phyloP scores from a whole-genome alignment of 106 monocot species.

The Chionographis japonica region DNA sequence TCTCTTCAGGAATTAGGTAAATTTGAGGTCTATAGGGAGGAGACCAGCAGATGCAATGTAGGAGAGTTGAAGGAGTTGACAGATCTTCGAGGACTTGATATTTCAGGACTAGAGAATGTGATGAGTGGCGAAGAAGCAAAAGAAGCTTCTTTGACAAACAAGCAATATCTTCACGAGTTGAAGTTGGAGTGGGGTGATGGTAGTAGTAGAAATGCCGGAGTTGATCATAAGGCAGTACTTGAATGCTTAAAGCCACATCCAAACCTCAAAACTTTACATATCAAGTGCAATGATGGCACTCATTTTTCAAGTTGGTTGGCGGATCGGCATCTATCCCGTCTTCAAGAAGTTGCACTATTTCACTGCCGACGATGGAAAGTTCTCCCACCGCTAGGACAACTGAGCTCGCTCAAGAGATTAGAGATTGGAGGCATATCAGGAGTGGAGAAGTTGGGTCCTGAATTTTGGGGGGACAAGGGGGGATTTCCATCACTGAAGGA shows the following conservation, averaged over 20 bases:
- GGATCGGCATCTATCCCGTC: neutral
- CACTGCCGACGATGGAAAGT: too few relatives aligned
- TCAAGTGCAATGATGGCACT: neutral
- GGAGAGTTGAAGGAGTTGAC: conserved; percentile 12
- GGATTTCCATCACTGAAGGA: too few relatives aligned
- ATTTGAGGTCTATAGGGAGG: conserved; percentile 2
- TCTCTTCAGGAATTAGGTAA: conserved; percentile 20
- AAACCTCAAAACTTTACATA: conserved; percentile 3
- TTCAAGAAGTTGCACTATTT: too few relatives aligned
- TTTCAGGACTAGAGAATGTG: conserved; percentile 20
- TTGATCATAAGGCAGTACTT: neutral
- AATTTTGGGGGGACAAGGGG: too few relatives aligned
- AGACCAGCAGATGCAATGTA: conserved; percentile 4
- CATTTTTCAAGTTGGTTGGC: conserved; percentile 8
- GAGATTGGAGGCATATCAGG: too few relatives aligned
- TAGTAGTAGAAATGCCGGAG: neutral
- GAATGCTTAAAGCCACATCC: conserved; percentile 6
- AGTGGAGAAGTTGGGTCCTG: too few relatives aligned
- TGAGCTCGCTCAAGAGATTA: too few relatives aligned
- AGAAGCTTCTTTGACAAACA: conserved; percentile 6
- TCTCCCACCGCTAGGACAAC: too few relatives aligned
- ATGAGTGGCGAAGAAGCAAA: neutral
- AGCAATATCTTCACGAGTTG: conserved; percentile 4
- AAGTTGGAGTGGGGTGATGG: conserved; percentile 6
- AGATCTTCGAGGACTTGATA: conserved; percentile 9